Evolutionary conservation across 805 yeast genomes (phyloP), one percentile per base, ranked within the genome.

Genomic region (Grigorovia humatica): DNA sequence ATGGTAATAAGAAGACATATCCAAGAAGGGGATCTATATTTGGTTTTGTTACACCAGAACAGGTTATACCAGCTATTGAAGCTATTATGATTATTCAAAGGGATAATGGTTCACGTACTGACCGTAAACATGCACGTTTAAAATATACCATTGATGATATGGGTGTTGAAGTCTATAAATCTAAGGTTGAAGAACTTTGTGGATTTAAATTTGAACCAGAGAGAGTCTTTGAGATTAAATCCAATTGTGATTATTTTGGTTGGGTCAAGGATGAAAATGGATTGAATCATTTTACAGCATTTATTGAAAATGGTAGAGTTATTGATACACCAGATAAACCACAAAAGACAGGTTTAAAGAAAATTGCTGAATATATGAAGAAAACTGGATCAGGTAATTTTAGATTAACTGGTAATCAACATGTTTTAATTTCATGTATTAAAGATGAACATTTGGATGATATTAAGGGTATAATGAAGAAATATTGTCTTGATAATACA

Each of bases 41-140:
- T 58, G 98, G 98, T 29, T 91, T 73, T 64, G 81, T 83, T 48
- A 57, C 80, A 4, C 74, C 74, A 54, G 90, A 83, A 48, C 79
- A 88, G 67, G 76, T 88, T 48, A 82, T 80, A 55, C 70, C 77
- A 49, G 96, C 84, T 19, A 87, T 96, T 69, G 96, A 91, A 70
- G 87, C 87, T 74, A 78, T 91, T 59, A 84, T 91, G 93, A 73
- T 89, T 58, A 90, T 91, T 43, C 98, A 91, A 76, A 82, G 97
- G 70, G 98, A 91, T 68, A 71, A 78, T 64, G 98, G 98, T 73
- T 96, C 90, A 71, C 85, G 98, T 74, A 80, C 81, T 65, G 89
- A 91, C 76, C 87, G 98, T 78, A 91, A 91, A 72, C 97, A 91
- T 65, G 98, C 98, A 45, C 84, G 98, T 73, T 81, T 91, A 74